phyloP scores from a whole-genome alignment of 2,329 filamentous ascomycete genomes.

The Colletotrichum shisoi region DNA sequence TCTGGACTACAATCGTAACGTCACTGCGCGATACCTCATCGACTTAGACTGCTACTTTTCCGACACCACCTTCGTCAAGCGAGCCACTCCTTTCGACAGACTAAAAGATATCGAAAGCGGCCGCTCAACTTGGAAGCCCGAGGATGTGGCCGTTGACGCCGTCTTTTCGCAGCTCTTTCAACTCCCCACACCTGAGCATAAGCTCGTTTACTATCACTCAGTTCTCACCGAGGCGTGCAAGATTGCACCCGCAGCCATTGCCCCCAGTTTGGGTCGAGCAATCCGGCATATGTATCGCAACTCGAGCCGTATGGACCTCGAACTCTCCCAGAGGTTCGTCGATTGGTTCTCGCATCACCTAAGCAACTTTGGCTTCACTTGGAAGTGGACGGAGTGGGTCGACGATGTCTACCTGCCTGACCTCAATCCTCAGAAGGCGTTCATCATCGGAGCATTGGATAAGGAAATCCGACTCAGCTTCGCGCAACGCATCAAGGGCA shows the following conservation, averaged over 20 bases:
- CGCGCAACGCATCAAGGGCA: conserved; percentile 93
- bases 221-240: conserved; percentile 96
- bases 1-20: conserved; percentile 89
- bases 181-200: conserved; percentile 86
- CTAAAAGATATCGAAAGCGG: conserved; percentile 73
- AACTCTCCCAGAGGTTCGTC: conserved; percentile 85
- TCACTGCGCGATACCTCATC: conserved; percentile 86
- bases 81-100: conserved; percentile 90
- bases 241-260: conserved; percentile 93
- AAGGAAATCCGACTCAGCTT: conserved; percentile 98
- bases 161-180: conserved; percentile 95
- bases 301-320: conserved; percentile 82
- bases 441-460: conserved; percentile 88
- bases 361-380: conserved; percentile 98
- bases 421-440: conserved; percentile 88
- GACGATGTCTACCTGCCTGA: conserved; percentile 81
- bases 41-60: conserved; percentile 96
- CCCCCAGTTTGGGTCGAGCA: conserved; percentile 88
- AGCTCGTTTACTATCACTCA: conserved; percentile 95
- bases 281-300: conserved; percentile 91
- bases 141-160: conserved; percentile 96
- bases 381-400: conserved; percentile 99
- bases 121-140: conserved; percentile 90
- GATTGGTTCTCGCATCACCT: conserved; percentile 99
- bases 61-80: conserved; percentile 87